These are phyloP conservation scores for Teunomyces cretensis DNA, from an alignment of 805 yeast genomes.

Conservation along the genomic window DNA sequence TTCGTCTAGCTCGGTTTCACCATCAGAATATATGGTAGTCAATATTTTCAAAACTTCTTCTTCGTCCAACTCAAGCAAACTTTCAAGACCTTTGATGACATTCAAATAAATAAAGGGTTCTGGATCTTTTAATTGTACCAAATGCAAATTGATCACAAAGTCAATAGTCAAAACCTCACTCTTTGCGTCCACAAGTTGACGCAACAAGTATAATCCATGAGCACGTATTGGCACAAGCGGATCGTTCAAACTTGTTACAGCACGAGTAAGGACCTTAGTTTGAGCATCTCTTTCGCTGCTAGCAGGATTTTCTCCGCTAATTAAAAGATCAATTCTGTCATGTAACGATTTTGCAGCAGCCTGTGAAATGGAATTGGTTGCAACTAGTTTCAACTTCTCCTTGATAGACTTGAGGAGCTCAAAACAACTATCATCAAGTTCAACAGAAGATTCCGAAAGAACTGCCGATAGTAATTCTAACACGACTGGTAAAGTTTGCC, in stretches of 20 bases:
- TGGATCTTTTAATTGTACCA: constrained; percentile 64
- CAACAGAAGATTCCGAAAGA: constrained; percentile 28
- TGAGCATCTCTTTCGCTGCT: constrained; percentile 31
- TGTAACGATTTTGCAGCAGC: constrained; percentile 25
- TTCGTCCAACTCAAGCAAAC: constrained; percentile 49
- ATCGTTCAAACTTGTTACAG: constrained; percentile 68
- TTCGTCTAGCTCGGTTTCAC: constrained; percentile 52
- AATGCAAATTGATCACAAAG: constrained; percentile 59
- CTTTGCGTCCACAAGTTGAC: constrained; percentile 50
- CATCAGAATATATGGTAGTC: constrained; percentile 36
- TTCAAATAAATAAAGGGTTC: constrained; percentile 89
- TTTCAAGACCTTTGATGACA: constrained; percentile 74
- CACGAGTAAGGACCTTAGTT: constrained; percentile 48
- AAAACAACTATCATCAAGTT: constrained; percentile 29
- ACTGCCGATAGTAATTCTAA: constrained; percentile 38
- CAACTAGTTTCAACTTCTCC: not conserved
- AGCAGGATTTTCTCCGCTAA: constrained; percentile 26
- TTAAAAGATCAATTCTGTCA: constrained; percentile 26
- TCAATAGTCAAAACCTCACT: constrained; percentile 53
- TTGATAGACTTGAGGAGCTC: constrained; percentile 28
- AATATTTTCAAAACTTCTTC: constrained; percentile 36
- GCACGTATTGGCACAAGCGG: constrained; percentile 83
- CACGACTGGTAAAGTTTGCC: constrained; percentile 26
- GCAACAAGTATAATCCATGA: constrained; percentile 70
- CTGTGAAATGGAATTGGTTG: constrained; percentile 2